Percentiles rank a stretch among this genome's conserved stretches.
Conservation (phyloP, 1,284 basidiomycete species). For the Sphagnurus paluster region DNA sequence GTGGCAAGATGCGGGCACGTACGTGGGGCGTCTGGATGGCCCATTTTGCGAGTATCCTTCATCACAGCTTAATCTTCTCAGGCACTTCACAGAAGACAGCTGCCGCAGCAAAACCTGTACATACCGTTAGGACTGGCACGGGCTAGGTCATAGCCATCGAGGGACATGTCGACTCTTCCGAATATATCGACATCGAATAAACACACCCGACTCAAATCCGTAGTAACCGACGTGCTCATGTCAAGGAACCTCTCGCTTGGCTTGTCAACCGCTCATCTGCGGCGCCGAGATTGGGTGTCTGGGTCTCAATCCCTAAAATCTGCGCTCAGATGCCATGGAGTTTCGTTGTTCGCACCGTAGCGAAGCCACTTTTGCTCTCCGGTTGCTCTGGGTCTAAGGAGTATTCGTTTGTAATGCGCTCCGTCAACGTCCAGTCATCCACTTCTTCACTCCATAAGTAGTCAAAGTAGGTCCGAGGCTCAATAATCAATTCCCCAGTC, state of each 20-base stretch:
- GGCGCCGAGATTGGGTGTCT: background rate
- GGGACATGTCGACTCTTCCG: no score
- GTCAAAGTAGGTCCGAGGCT: constrained; percentile 30
- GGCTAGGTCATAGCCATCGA: background rate
- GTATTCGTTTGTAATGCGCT: background rate
- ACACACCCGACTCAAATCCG: no score
- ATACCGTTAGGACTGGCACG: background rate
- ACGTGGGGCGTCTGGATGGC: no score
- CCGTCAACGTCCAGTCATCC: constrained; percentile 1
- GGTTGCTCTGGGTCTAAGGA: constrained; percentile 1
- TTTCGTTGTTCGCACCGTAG: background rate
- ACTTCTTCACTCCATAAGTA: constrained; percentile 6
- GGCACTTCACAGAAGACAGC: background rate
- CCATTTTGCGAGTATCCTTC: no score
- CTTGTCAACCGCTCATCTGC: background rate
- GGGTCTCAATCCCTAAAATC: background rate
- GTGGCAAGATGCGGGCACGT: no score
- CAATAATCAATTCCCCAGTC: constrained; percentile 25
- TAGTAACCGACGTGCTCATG: no score
- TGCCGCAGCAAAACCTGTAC: background rate
- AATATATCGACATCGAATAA: no score
- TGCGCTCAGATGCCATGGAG: constrained; percentile 4
- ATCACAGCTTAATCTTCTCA: no score
- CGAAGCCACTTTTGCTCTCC: constrained; percentile 11
- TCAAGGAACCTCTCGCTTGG: constrained; percentile 6